These are phyloP conservation scores for Cercis canadensis DNA, from an alignment of 306 rosid species.

Conservation along the genomic window DNA sequence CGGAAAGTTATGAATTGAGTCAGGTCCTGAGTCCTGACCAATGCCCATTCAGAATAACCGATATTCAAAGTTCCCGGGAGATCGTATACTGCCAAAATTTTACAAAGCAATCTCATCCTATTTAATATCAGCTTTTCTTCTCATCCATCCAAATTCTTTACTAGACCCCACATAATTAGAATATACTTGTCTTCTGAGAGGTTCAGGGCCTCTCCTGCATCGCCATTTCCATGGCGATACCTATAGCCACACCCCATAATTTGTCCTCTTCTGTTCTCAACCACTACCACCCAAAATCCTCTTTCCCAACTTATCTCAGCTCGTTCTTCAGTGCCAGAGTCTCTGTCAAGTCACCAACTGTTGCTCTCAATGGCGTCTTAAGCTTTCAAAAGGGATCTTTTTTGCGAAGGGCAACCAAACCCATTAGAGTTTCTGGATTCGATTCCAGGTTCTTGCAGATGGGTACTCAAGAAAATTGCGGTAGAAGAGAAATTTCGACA, in stretches of 20 bases:
- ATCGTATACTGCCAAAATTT: neutral
- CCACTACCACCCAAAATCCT: constrained; percentile 31
- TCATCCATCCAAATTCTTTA: constrained; percentile 49
- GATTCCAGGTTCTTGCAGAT: constrained; percentile 48
- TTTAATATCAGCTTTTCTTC: constrained; percentile 5
- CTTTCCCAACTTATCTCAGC: neutral
- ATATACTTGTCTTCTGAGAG: constrained; percentile 16
- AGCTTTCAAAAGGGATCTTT: constrained; percentile 12
- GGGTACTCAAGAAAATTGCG: constrained; percentile 40
- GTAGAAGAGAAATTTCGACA: constrained; percentile 36
- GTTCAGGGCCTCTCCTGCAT: neutral
- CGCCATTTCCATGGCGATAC: constrained; percentile 59
- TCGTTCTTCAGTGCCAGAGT: constrained; percentile 4
- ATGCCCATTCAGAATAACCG: neutral
- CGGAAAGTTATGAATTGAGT: too few species aligned
- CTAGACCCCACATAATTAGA: constrained; percentile 37
- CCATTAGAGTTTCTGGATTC: constrained; percentile 9
- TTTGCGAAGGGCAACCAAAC: constrained; percentile 15
- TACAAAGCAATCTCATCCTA: constrained; percentile 36
- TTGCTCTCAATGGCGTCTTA: constrained; percentile 43
- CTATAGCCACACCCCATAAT: constrained; percentile 36
- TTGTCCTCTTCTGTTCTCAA: constrained; percentile 38
- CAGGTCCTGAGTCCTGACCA: too few species aligned
- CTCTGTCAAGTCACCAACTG: constrained; percentile 30
- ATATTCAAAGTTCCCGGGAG: neutral